A percentile compares a stretch with the other conserved stretches of the same genome.
Conservation (phyloP, 2,329 filamentous ascomycete genomes). For the Aspergillus persii region DNA sequence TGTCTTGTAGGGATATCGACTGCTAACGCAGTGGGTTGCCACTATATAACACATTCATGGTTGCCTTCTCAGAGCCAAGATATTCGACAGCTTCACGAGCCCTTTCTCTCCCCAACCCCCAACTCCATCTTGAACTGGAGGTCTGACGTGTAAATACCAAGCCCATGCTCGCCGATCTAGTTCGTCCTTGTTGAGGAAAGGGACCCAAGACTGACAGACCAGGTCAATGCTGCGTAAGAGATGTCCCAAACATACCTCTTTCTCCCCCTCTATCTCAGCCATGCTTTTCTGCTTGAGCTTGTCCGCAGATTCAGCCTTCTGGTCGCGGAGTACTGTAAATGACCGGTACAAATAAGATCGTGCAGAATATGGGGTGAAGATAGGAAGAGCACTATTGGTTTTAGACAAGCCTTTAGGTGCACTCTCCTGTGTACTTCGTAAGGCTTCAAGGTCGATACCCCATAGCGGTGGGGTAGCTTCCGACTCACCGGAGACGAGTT, state of each 20-base stretch:
- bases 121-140: conserved; percentile 70
- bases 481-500: conserved; percentile 3
- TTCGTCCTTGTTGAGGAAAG: conserved; percentile 61
- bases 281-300: conserved; percentile 48
- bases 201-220: conserved; percentile 71
- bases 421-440: conserved; percentile 47
- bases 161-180: conserved; percentile 74
- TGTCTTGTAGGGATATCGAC: neutral
- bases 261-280: conserved; percentile 57
- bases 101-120: conserved; percentile 84
- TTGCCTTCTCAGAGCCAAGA: conserved; percentile 47
- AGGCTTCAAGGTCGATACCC: conserved; percentile 57
- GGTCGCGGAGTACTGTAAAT: conserved; percentile 24
- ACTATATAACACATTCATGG: conserved; percentile 1
- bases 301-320: conserved; percentile 16
- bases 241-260: conserved; percentile 66
- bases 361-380: conserved; percentile 71
- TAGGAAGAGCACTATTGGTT: conserved; percentile 57
- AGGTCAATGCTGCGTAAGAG: conserved; percentile 70
- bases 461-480: conserved; percentile 50
- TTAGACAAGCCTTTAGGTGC: conserved; percentile 17
- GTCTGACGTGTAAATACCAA: conserved; percentile 77
- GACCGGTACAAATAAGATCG: conserved; percentile 56
- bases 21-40: neutral
- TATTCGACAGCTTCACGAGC: conserved; percentile 62